These are phyloP conservation scores for Coemansia sp. DNA, from an alignment of 192 early-diverging fungal species.

Conservation along the genomic window DNA sequence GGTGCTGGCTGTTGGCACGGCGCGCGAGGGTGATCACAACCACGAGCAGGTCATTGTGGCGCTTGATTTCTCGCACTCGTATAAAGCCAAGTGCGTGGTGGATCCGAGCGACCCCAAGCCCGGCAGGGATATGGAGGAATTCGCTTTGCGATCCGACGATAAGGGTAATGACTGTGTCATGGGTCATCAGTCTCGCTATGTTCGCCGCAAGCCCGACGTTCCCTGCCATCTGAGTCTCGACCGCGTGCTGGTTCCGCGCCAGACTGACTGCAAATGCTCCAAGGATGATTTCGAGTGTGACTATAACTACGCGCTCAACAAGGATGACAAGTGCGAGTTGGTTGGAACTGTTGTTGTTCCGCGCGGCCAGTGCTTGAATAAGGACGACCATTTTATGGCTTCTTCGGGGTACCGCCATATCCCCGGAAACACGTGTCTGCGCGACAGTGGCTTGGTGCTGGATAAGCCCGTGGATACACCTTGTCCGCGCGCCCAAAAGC, in stretches of 20 bases:
- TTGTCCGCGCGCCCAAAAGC: slow-evolving; percentile 53
- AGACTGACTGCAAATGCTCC: slow-evolving; percentile 75
- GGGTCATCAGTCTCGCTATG: slow-evolving; percentile 74
- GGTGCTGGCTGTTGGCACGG: slow-evolving; percentile 66
- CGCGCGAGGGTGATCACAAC: slow-evolving; percentile 25
- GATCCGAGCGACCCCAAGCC: slow-evolving; percentile 61
- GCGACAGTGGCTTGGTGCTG: slow-evolving; percentile 45
- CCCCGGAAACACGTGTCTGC: slow-evolving; percentile 81
- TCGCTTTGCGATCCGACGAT: slow-evolving; percentile 43
- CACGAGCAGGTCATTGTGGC: slow-evolving; percentile 61
- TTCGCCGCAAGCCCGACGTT: slow-evolving; percentile 75
- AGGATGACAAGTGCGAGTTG: slow-evolving; percentile 64
- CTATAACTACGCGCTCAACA: slow-evolving; percentile 70
- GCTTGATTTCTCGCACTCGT: slow-evolving; percentile 70
- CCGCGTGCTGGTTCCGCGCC: slow-evolving; percentile 61
- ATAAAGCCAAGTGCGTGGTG: slow-evolving; percentile 68
- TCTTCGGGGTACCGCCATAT: slow-evolving; percentile 82
- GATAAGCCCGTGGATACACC: slow-evolving; percentile 64
- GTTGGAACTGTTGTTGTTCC: slow-evolving; percentile 62
- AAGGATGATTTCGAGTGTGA: slow-evolving; percentile 94
- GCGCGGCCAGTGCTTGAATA: slow-evolving; percentile 65
- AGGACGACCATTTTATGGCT: slow-evolving; percentile 69
- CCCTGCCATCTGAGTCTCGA: slow-evolving; percentile 78
- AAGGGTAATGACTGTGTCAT: slow-evolving; percentile 73
- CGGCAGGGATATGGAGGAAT: slow-evolving; percentile 37